These are phyloP conservation scores for Lithohypha guttulata DNA, from an alignment of 2,329 filamentous ascomycete genomes.

Conservation along the genomic window DNA sequence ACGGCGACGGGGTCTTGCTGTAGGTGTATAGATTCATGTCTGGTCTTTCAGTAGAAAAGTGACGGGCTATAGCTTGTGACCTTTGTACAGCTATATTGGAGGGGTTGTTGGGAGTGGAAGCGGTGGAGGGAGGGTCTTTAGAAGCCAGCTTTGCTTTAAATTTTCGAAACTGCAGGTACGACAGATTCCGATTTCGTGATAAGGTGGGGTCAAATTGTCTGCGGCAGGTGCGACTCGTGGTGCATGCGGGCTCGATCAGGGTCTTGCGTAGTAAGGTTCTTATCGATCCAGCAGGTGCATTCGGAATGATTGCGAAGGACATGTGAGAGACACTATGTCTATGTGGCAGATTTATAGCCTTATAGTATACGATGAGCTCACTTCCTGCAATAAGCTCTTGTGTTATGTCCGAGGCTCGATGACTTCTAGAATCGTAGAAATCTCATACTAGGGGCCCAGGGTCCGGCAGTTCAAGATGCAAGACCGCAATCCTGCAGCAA, in stretches of 20 bases:
- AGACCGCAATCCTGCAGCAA: too few species aligned
- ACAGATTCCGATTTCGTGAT: neutral
- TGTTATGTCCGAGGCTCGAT: too few species aligned
- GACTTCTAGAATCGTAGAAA: too few species aligned
- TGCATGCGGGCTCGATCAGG: neutral
- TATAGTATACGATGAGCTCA: too few species aligned
- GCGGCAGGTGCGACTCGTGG: neutral
- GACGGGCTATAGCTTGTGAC: slow-evolving; percentile 37
- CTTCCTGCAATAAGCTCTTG: too few species aligned
- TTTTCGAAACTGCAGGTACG: neutral
- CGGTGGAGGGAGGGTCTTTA: slow-evolving; percentile 12
- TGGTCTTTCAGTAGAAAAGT: slow-evolving; percentile 32
- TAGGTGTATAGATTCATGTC: slow-evolving; percentile 22
- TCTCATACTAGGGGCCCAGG: too few species aligned
- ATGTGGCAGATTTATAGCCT: neutral
- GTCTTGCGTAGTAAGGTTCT: neutral
- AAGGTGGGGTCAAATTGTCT: slow-evolving; percentile 7
- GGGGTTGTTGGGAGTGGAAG: slow-evolving; percentile 16
- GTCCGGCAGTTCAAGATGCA: too few species aligned
- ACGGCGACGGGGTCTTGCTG: slow-evolving; percentile 52
- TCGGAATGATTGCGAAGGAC: slow-evolving; percentile 1
- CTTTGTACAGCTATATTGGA: slow-evolving; percentile 39
- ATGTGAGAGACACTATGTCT: neutral
- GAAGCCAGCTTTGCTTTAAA: neutral
- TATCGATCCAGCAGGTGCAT: neutral